Evolutionary conservation across 1,284 basidiomycete genomes (phyloP).

Genomic region (Microstroma glucosiphilum): DNA sequence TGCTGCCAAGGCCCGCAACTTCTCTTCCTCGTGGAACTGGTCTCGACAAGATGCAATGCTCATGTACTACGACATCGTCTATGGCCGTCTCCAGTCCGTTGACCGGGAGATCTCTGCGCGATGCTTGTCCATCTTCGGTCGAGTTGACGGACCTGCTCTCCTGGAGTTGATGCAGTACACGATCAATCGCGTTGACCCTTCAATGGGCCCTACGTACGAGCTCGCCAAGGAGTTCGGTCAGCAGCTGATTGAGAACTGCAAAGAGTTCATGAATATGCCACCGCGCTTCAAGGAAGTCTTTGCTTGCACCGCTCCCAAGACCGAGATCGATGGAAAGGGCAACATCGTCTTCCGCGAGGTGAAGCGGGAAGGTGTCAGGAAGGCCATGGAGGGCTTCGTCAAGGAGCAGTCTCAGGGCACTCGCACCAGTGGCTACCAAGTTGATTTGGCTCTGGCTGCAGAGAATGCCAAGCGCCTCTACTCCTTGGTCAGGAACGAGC

Average conservation of each 20-base stretch:
- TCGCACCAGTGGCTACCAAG: constrained; percentile 52
- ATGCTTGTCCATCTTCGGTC: constrained; percentile 94
- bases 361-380: constrained; percentile 87
- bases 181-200: constrained; percentile 73
- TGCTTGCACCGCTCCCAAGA: constrained; percentile 83
- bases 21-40: constrained; percentile 99
- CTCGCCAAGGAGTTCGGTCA: constrained; percentile 95
- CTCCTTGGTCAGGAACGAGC: constrained; percentile 93
- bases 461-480: constrained; percentile 92
- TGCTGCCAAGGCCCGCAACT: constrained; percentile 88
- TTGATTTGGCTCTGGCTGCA: constrained; percentile 78
- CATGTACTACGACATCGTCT: constrained; percentile 72
- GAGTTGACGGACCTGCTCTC: constrained; percentile 67
- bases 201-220: constrained; percentile 76
- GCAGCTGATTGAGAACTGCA: constrained; percentile 88
- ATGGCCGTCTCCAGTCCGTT: constrained; percentile 83
- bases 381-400: constrained; percentile 89
- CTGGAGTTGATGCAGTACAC: constrained; percentile 85
- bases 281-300: constrained; percentile 72
- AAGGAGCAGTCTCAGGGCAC: constrained; percentile 97
- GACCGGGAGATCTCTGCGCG: constrained; percentile 61
- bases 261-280: constrained; percentile 71
- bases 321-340: constrained; percentile 84
- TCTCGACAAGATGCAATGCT: constrained; percentile 87
- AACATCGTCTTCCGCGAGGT: constrained; percentile 92